Percentiles rank a stretch among this genome's conserved stretches.
These are phyloP conservation scores for Glaciozyma martinii DNA, from an alignment of 768 basidiomycete genomes.

Conservation along the genomic window DNA sequence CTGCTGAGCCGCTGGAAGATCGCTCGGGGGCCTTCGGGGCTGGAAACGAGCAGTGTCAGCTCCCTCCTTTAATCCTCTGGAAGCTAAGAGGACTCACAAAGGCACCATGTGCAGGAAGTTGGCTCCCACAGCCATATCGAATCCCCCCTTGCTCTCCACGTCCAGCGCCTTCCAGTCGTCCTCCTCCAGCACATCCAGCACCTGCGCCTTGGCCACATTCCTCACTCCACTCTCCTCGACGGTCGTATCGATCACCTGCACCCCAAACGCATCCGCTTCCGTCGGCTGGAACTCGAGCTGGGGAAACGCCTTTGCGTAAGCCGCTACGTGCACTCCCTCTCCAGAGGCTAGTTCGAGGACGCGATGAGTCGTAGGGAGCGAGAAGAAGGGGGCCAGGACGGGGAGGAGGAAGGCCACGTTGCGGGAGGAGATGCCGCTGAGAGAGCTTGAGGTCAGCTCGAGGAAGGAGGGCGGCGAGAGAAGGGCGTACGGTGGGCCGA, in stretches of 20 bases:
- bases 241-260: neutral
- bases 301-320: slow-evolving; percentile 7
- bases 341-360: slow-evolving; percentile 21
- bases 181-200: slow-evolving; percentile 9
- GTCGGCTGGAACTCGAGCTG: slow-evolving; percentile 10
- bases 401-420: slow-evolving; percentile 10
- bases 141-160: neutral
- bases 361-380: neutral
- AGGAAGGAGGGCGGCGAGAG: neutral
- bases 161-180: neutral
- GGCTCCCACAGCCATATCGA: slow-evolving; percentile 10
- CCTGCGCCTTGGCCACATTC: neutral
- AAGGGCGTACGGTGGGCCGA: too few relatives aligned
- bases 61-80: too few relatives aligned
- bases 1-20: slow-evolving; percentile 7
- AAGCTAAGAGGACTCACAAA: slow-evolving; percentile 6
- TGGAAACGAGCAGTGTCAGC: neutral
- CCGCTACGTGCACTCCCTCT: slow-evolving; percentile 2
- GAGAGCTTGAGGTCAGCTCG: neutral
- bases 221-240: neutral
- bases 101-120: slow-evolving; percentile 28
- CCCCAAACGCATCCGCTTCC: slow-evolving; percentile 12
- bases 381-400: slow-evolving; percentile 4
- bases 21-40: slow-evolving; percentile 9
- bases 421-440: slow-evolving; percentile 9